Conservation (phyloP, 306 rosid genomes). For the Vigna trinervia region DNA sequence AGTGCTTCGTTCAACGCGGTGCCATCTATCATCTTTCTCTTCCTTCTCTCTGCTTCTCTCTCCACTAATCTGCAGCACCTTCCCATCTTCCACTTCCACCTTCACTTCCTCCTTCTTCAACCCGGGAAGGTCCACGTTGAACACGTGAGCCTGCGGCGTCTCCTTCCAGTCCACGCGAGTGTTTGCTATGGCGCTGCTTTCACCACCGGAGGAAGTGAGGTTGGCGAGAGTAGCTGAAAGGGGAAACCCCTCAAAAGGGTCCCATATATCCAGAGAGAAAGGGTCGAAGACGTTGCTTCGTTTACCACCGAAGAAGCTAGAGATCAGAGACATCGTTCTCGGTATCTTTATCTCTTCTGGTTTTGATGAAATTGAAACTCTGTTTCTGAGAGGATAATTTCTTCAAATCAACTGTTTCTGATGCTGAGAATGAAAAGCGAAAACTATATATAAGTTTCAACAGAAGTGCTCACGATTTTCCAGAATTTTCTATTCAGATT, state of each 20-base stretch:
- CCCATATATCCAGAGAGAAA: constrained; percentile 36
- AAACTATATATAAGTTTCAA: not conserved
- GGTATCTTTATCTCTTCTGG: too few relatives aligned
- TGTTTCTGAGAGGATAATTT: not conserved
- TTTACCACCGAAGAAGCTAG: constrained; percentile 32
- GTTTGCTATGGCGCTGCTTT: constrained; percentile 38
- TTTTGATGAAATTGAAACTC: too few relatives aligned
- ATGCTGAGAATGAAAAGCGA: too few relatives aligned
- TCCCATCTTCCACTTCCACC: constrained; percentile 45
- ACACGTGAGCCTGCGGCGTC: constrained; percentile 43
- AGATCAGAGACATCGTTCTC: constrained; percentile 39
- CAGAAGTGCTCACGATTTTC: not conserved
- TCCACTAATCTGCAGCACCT: constrained; percentile 45
- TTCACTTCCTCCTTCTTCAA: constrained; percentile 51
- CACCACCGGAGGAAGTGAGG: not conserved
- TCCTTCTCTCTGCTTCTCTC: constrained; percentile 47
- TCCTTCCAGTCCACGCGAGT: constrained; percentile 51
- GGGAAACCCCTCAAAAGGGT: constrained; percentile 29
- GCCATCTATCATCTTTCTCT: constrained; percentile 45
- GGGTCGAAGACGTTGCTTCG: constrained; percentile 48
- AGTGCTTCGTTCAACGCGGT: constrained; percentile 36
- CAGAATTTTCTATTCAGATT: not conserved
- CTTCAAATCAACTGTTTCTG: not conserved
- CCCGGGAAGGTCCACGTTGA: constrained; percentile 44
- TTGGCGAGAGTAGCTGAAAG: not conserved